phyloP scores from a whole-genome alignment of 2,329 filamentous ascomycete species.

The Shiraia sp. region DNA sequence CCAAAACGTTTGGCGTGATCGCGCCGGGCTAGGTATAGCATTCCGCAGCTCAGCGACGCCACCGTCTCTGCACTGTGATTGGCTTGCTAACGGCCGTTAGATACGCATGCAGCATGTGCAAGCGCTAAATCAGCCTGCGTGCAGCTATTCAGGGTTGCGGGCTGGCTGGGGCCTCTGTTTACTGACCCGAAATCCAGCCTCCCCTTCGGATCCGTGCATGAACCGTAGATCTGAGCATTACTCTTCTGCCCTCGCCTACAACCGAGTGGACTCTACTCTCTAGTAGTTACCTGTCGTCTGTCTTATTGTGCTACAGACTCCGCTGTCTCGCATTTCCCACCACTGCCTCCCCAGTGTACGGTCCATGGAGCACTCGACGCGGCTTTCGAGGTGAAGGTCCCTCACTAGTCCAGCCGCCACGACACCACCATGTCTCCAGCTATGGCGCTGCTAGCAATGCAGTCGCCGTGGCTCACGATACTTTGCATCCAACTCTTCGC shows the following conservation, averaged over 20 bases:
- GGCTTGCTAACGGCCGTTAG: too few relatives aligned
- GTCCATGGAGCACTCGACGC: constrained; percentile 21
- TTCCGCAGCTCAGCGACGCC: too few relatives aligned
- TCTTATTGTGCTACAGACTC: constrained; percentile 16
- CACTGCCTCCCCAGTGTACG: constrained; percentile 3
- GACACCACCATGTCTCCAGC: constrained; percentile 7
- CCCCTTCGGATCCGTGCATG: constrained; percentile 34
- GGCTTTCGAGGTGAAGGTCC: constrained; percentile 26
- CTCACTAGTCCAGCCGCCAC: constrained; percentile 4
- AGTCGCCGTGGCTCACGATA: constrained; percentile 5
- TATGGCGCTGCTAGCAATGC: constrained; percentile 1
- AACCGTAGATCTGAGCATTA: constrained; percentile 36
- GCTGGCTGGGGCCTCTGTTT: constrained; percentile 36
- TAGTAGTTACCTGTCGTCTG: constrained; percentile 4
- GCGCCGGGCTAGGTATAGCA: too few relatives aligned
- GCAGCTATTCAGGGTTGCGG: constrained; percentile 15
- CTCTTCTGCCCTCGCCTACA: constrained; percentile 14
- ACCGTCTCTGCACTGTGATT: too few relatives aligned
- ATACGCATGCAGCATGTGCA: too few relatives aligned
- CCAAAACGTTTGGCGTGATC: too few relatives aligned
- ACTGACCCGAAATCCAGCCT: constrained; percentile 35
- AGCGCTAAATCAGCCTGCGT: too few relatives aligned
- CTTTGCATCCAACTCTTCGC: constrained; percentile 7
- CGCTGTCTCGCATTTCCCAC: constrained; percentile 4
- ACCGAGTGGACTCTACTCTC: constrained; percentile 7